Evolutionary conservation across 257 asterid species (phyloP).

Genomic region (Penstemon eatonii): DNA sequence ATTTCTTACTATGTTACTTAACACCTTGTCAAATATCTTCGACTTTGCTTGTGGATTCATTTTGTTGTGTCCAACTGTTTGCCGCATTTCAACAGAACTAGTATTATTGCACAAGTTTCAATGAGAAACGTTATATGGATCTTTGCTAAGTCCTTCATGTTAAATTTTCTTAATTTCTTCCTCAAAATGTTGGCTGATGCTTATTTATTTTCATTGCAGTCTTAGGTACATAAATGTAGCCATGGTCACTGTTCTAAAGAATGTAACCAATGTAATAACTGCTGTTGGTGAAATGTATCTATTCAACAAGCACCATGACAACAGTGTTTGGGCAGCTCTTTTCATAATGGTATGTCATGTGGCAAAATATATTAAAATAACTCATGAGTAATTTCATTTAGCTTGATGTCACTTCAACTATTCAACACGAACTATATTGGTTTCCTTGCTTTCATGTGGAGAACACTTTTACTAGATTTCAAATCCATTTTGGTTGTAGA

Average conservation of each 20-base stretch:
- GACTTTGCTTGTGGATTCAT: slow-evolving; percentile 5
- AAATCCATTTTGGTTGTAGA: neutral
- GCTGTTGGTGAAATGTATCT: slow-evolving; percentile 97
- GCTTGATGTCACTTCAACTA: slow-evolving; percentile 1
- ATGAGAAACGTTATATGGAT: neutral
- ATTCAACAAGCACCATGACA: slow-evolving; percentile 87
- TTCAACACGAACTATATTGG: neutral
- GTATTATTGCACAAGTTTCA: neutral
- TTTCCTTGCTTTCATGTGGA: slow-evolving; percentile 16
- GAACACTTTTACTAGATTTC: slow-evolving; percentile 10
- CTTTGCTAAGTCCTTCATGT: neutral
- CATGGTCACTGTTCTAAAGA: slow-evolving; percentile 98
- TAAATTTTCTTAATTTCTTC: neutral
- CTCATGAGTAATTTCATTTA: neutral
- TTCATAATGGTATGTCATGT: slow-evolving; percentile 78
- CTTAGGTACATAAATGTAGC: slow-evolving; percentile 88
- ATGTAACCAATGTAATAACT: slow-evolving; percentile 92
- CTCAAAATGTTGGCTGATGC: slow-evolving; percentile 11
- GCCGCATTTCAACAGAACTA: neutral
- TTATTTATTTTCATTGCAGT: slow-evolving; percentile 46
- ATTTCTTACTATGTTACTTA: too few relatives aligned
- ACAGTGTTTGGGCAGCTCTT: slow-evolving; percentile 95
- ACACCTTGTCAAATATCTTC: neutral
- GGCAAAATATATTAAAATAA: neutral
- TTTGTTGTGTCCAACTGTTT: slow-evolving; percentile 2